These are phyloP conservation scores for Gossypium lobatum DNA, from an alignment of 441 rosid species.

Conservation along the genomic window DNA sequence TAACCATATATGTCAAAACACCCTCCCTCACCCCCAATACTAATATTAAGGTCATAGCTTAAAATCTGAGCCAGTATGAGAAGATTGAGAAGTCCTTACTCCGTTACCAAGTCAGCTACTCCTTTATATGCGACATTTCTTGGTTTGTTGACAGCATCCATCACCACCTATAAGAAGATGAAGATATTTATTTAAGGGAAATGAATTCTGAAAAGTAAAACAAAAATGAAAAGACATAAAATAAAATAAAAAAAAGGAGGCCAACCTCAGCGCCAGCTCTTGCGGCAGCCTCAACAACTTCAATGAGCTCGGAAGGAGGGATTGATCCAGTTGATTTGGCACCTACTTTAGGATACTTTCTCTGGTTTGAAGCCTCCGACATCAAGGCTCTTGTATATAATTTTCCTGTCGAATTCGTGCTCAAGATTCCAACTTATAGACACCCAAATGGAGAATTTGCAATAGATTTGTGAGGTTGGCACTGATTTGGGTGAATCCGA, in stretches of 20 bases:
- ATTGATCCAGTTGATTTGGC: conserved; percentile 63
- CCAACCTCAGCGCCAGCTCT: conserved; percentile 79
- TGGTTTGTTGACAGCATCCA: conserved; percentile 90
- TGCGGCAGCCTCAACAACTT: conserved; percentile 80
- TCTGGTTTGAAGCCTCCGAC: conserved; percentile 42
- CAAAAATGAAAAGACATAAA: not conserved
- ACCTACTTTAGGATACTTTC: conserved; percentile 48
- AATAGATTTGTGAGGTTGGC: conserved; percentile 10
- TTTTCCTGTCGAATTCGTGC: conserved; percentile 11
- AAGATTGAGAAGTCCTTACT: conserved; percentile 41
- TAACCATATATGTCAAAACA: not conserved
- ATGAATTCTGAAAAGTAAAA: not conserved
- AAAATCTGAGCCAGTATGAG: not conserved
- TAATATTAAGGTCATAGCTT: not conserved
- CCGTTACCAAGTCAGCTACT: conserved; percentile 82
- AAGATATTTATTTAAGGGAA: not conserved
- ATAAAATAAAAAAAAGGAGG: not conserved
- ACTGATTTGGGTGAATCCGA: conserved; percentile 19
- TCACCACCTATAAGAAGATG: conserved; percentile 52
- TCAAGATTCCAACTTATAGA: conserved; percentile 17
- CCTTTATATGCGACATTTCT: conserved; percentile 79
- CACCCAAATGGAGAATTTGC: conserved; percentile 21
- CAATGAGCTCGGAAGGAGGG: conserved; percentile 51
- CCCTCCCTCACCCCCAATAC: not conserved
- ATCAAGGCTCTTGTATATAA: conserved; percentile 38